Percentiles rank a stretch among this genome's conserved stretches.
Conservation (phyloP, 2,329 filamentous ascomycete genomes). For the Malbranchea zuffiana region DNA sequence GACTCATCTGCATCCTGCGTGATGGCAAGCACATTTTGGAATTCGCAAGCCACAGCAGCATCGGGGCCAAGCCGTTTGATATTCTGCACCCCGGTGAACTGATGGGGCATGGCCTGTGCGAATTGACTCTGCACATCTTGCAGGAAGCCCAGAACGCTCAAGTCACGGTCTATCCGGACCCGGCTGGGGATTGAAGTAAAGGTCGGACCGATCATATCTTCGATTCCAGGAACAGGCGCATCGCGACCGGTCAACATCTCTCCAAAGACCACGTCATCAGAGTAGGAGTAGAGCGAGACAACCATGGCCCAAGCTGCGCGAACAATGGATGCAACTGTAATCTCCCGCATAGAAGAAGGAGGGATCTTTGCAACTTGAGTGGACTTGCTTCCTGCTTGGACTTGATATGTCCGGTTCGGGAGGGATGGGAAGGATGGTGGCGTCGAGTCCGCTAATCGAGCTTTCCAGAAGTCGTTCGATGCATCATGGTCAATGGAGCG, state of each 20-base stretch:
- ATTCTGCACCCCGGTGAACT: constrained; percentile 43
- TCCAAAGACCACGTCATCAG: constrained; percentile 33
- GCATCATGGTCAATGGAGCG: constrained; percentile 8
- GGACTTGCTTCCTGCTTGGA: constrained; percentile 8
- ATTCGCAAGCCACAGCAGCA: constrained; percentile 29
- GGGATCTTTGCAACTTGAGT: constrained; percentile 4
- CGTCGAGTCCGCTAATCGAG: constrained; percentile 12
- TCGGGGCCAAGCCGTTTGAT: constrained; percentile 41
- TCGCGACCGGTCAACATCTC: constrained; percentile 33
- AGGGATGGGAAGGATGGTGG: constrained; percentile 12
- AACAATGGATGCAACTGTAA: constrained; percentile 24
- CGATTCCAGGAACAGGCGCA: constrained; percentile 28
- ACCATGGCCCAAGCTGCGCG: constrained; percentile 32
- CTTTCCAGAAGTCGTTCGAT: constrained; percentile 15
- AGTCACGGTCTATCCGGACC: constrained; percentile 22
- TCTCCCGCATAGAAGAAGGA: constrained; percentile 7
- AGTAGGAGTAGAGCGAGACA: constrained; percentile 26
- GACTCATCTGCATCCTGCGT: constrained; percentile 17
- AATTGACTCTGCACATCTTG: constrained; percentile 44
- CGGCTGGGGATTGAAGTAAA: constrained; percentile 33
- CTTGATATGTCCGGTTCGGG: constrained; percentile 11
- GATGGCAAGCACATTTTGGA: constrained; percentile 32
- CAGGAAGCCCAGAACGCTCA: constrained; percentile 39
- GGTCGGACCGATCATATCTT: constrained; percentile 32
- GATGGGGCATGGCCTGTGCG: constrained; percentile 45